Evolutionary conservation across 2,329 filamentous ascomycete species (phyloP).

Genomic region (Sarocladiaceae sp.): DNA sequence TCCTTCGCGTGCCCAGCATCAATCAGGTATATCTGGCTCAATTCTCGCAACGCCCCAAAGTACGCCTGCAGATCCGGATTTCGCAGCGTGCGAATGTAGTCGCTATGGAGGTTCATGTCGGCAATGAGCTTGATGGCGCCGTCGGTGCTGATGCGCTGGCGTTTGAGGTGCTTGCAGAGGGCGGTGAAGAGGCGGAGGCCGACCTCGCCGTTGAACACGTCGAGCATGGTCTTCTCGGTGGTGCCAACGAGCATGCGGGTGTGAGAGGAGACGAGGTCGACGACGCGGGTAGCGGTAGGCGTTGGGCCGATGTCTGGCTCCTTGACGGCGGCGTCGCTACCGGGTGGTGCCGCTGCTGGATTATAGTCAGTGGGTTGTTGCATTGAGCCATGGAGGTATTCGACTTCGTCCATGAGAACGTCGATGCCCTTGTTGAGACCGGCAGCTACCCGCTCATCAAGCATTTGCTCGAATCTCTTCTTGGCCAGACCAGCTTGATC

Average conservation of each 20-base stretch:
- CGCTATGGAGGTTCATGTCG: slow-evolving; percentile 91
- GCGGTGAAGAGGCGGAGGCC: slow-evolving; percentile 86
- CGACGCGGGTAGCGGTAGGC: slow-evolving; percentile 69
- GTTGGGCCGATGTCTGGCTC: slow-evolving; percentile 59
- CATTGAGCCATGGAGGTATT: slow-evolving; percentile 85
- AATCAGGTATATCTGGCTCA: slow-evolving; percentile 93
- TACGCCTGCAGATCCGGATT: slow-evolving; percentile 84
- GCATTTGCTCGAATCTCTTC: slow-evolving; percentile 98
- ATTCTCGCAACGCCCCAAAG: slow-evolving; percentile 83
- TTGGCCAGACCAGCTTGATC: slow-evolving; percentile 89
- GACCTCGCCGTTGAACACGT: slow-evolving; percentile 98
- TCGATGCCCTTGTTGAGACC: slow-evolving; percentile 97
- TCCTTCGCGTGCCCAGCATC: slow-evolving; percentile 81
- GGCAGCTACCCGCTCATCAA: slow-evolving; percentile 92
- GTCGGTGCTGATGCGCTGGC: slow-evolving; percentile 83
- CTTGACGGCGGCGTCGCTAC: slow-evolving; percentile 19
- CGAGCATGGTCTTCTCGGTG: slow-evolving; percentile 95
- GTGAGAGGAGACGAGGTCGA: slow-evolving; percentile 80
- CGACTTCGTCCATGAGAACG: slow-evolving; percentile 96
- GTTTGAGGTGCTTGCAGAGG: slow-evolving; percentile 95
- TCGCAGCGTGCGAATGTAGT: slow-evolving; percentile 72
- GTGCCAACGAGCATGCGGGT: slow-evolving; percentile 90
- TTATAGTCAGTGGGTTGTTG: slow-evolving; percentile 89
- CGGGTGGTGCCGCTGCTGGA: slow-evolving; percentile 37
- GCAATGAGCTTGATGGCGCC: slow-evolving; percentile 90